Base-by-base conservation (phyloP, 1,139 yeast genomes). In the Spencermartinsiella ligniputridi region DNA sequence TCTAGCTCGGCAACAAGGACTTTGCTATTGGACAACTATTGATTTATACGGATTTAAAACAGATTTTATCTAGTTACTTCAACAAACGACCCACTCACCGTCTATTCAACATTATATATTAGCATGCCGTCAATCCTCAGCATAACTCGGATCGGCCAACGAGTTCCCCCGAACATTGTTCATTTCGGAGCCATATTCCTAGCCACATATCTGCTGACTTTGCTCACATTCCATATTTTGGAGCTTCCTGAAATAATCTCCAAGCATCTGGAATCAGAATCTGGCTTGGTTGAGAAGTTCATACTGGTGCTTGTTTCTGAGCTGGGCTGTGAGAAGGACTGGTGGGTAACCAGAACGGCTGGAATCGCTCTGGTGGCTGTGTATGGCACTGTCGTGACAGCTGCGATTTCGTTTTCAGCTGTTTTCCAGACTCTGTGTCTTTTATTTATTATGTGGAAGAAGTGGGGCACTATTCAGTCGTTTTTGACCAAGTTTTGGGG, bases 391-490 rank as follows among this genome's bases (percentile, higher is more conserved):
- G 20, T 27, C n/a, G 33, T 27, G 15, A 37, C 33, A 4, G 11
- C 48, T 21, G 43, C 47, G 21, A 39, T 52, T 9, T 45, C 52
- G 12, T 53, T 52, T 41, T 53, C 56, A 12, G 57, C 53, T 5
- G 35, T 53, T 19, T 53, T 53, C 46, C 57, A 53, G 41, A 20
- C 37, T 17, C 46, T 53, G 27, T 53, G 55, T 32, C 42, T 53
- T 17, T 16, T 48, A n/a, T 52, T 51, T 37, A 48, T 53, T 30
- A 40, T 49, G 44, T 45, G 57, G 49, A 52, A 52, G 42, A 51
- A 52, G 36, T 53, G 57, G 57, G 43, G 42, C 24, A 27, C 19
- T 6, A 37, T 37, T 22, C 40, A 37, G 24, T 13, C 32, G 3
- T 37, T 15, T 16, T 19, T 37, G 19, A n/a, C 33, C 27, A 25